phyloP scores from a whole-genome alignment of 805 yeast species.

The Ogataea populi-albae region DNA sequence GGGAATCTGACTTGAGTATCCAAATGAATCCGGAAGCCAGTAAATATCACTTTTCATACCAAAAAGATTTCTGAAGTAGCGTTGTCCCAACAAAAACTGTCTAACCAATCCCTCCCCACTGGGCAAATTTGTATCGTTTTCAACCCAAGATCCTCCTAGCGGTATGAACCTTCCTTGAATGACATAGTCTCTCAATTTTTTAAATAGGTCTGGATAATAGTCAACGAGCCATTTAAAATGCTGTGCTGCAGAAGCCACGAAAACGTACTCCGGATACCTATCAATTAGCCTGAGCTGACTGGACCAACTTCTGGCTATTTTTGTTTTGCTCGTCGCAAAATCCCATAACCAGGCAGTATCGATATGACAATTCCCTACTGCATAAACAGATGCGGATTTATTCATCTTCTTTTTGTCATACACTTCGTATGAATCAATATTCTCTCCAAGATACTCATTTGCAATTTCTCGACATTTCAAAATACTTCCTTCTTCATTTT shows the following conservation, averaged over 20 bases:
- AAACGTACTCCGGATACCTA: slow-evolving; percentile 86
- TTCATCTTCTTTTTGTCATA: slow-evolving; percentile 41
- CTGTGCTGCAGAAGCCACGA: slow-evolving; percentile 95
- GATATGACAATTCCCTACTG: slow-evolving; percentile 92
- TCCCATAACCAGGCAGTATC: slow-evolving; percentile 99
- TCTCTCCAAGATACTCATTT: slow-evolving; percentile 57
- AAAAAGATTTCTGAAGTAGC: slow-evolving; percentile 76
- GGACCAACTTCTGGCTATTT: slow-evolving; percentile 93
- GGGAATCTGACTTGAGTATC: slow-evolving; percentile 93
- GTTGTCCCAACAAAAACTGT: slow-evolving; percentile 87
- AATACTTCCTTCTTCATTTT: slow-evolving; percentile 56
- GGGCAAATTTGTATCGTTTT: slow-evolving; percentile 95
- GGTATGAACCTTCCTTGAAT: slow-evolving; percentile 77
- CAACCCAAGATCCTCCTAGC: slow-evolving; percentile 98
- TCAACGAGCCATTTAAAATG: slow-evolving; percentile 89
- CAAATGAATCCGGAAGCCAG: slow-evolving; percentile 98
- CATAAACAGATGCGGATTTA: slow-evolving; percentile 60
- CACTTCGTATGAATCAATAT: slow-evolving; percentile 64
- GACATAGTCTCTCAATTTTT: slow-evolving; percentile 61
- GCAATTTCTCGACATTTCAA: slow-evolving; percentile 66
- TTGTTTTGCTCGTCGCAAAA: slow-evolving; percentile 93
- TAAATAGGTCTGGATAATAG: slow-evolving; percentile 81
- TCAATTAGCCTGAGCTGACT: slow-evolving; percentile 84
- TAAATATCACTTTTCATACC: slow-evolving; percentile 72
- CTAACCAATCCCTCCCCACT: slow-evolving; percentile 86